Percentiles rank a stretch among this genome's conserved stretches.
Conservation (phyloP, 139 green algal species). For the Desmodesmus armatus region DNA sequence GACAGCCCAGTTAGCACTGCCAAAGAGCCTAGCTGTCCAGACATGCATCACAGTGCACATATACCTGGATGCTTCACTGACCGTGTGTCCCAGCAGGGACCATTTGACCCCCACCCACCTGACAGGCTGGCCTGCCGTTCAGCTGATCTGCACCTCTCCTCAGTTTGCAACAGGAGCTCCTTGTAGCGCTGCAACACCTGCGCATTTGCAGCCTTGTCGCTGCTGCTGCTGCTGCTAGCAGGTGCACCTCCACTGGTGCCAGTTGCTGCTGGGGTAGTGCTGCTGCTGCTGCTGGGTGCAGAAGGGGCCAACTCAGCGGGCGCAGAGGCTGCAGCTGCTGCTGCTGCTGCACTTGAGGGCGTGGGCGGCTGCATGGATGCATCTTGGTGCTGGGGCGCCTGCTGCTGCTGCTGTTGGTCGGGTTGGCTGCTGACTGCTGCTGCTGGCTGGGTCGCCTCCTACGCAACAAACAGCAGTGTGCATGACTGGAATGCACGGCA, state of each 20-base stretch:
- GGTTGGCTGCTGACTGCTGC: not conserved
- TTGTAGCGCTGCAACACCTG: slow-evolving; percentile 55
- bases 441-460: too few relatives aligned
- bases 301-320: too few relatives aligned
- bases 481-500: too few relatives aligned
- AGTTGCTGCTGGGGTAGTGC: too few relatives aligned
- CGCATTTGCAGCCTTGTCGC: slow-evolving; percentile 17
- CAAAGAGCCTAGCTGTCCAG: too few relatives aligned
- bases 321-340: not conserved
- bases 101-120: not conserved
- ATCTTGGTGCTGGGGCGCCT: not conserved
- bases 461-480: too few relatives aligned
- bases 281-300: slow-evolving; percentile 17
- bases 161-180: slow-evolving; percentile 59
- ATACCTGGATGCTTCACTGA: too few relatives aligned
- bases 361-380: not conserved
- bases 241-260: too few relatives aligned
- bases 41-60: too few relatives aligned
- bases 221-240: slow-evolving; percentile 28
- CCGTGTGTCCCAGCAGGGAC: slow-evolving; percentile 2
- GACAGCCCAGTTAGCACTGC: too few relatives aligned
- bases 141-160: slow-evolving; percentile 53
- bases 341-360: not conserved
- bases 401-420: not conserved
- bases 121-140: slow-evolving; percentile 44